phyloP scores from a whole-genome alignment of 768 basidiomycete genomes.

The Amanita brunnescens region DNA sequence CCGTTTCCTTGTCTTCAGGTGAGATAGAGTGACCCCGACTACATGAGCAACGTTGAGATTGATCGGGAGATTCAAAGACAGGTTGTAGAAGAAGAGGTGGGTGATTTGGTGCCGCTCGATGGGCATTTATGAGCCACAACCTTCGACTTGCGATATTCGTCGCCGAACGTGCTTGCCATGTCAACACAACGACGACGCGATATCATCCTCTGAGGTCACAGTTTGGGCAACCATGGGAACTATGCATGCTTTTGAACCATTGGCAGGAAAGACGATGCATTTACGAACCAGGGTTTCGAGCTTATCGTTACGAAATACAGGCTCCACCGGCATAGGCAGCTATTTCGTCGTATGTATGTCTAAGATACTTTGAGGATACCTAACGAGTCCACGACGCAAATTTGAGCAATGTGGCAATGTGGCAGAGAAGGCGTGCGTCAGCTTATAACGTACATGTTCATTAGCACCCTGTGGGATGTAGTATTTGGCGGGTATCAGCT shows the following conservation, averaged over 20 bases:
- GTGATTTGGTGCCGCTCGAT: not conserved
- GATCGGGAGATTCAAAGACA: conserved; percentile 12
- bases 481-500: conserved; percentile 83
- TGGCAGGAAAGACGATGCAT: conserved; percentile 11
- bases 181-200: conserved; percentile 9
- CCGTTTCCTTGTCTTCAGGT: conserved; percentile 9
- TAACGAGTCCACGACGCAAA: not conserved
- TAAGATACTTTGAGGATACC: not conserved
- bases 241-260: not conserved
- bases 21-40: conserved; percentile 3
- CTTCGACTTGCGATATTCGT: conserved; percentile 10
- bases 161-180: conserved; percentile 10
- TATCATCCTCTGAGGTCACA: conserved; percentile 3
- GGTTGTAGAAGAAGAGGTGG: conserved; percentile 10
- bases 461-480: no score
- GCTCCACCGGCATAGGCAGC: conserved; percentile 11
- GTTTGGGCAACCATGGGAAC: conserved; percentile 10
- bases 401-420: no score
- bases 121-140: conserved; percentile 1
- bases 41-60: conserved; percentile 11
- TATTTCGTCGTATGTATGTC: no score
- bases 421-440: not conserved
- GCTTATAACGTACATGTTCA: conserved; percentile 10
- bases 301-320: conserved; percentile 8
- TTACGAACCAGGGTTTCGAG: conserved; percentile 10